Evolutionary conservation across 768 basidiomycete species (phyloP).

Genomic region (Termitomyces sp.): DNA sequence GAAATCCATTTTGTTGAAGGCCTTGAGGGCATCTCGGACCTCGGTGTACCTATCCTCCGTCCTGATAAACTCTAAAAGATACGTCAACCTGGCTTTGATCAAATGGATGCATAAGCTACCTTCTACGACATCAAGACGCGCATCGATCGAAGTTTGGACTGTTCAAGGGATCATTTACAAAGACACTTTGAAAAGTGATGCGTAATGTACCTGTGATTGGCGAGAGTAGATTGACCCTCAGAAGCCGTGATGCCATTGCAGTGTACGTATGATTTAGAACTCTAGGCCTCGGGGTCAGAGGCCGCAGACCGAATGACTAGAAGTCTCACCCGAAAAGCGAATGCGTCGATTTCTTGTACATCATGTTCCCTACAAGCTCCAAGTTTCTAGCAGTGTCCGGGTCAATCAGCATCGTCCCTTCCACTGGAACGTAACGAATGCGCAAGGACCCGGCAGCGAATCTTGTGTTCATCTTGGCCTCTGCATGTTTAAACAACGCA

Average conservation of each 20-base stretch:
- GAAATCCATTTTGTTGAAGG: constrained; percentile 78
- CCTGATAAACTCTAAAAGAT: constrained; percentile 64
- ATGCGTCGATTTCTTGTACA: constrained; percentile 63
- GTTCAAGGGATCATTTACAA: constrained; percentile 3
- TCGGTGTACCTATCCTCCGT: constrained; percentile 73
- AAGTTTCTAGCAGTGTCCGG: constrained; percentile 84
- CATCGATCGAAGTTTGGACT: constrained; percentile 69
- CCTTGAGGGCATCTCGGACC: constrained; percentile 65
- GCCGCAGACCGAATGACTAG: neutral
- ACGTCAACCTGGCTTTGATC: constrained; percentile 4
- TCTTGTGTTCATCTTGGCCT: constrained; percentile 63
- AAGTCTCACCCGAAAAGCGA: constrained; percentile 73
- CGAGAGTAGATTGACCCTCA: constrained; percentile 79
- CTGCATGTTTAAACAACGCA: constrained; percentile 86
- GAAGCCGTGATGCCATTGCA: constrained; percentile 82
- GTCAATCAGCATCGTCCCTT: constrained; percentile 96
- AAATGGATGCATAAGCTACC: constrained; percentile 37
- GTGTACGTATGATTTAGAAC: constrained; percentile 82
- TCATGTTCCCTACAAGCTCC: constrained; percentile 81
- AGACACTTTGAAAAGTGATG: too few relatives aligned
- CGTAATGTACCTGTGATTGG: constrained; percentile 64
- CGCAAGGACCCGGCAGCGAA: constrained; percentile 71
- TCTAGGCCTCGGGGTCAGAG: constrained; percentile 25
- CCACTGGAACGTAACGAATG: constrained; percentile 74
- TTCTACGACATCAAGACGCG: constrained; percentile 85